Evolutionary conservation across 768 basidiomycete species (phyloP).

Genomic region (Tricholoma sp.): DNA sequence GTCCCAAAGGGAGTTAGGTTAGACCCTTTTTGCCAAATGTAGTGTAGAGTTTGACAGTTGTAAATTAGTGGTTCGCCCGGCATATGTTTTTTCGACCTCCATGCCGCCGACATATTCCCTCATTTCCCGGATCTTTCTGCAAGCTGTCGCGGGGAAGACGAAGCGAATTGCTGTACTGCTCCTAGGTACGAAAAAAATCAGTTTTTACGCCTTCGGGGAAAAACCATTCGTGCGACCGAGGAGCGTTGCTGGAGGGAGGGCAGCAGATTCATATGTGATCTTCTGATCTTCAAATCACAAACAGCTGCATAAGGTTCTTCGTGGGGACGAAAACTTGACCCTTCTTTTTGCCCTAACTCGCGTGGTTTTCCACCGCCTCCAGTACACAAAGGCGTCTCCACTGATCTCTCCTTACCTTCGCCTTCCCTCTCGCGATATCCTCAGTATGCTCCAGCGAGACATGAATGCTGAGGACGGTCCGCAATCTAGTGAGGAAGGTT

Average conservation of each 20-base stretch:
- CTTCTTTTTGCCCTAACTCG: constrained; percentile 37
- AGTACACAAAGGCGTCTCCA: constrained; percentile 13
- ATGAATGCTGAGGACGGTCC: constrained; percentile 59
- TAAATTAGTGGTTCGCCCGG: constrained; percentile 4
- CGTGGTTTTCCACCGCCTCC: constrained; percentile 37
- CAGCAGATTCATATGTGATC: constrained; percentile 22
- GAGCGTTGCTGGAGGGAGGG: constrained; percentile 4
- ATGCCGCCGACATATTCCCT: constrained; percentile 19
- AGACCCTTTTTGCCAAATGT: constrained; percentile 14
- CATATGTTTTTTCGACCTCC: constrained; percentile 13
- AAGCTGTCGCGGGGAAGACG: neutral
- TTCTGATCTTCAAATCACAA: constrained; percentile 32
- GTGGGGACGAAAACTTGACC: constrained; percentile 40
- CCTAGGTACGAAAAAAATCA: neutral
- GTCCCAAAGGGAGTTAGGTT: constrained; percentile 7
- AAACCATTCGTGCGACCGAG: constrained; percentile 4
- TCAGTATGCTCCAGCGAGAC: constrained; percentile 44
- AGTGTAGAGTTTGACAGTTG: constrained; percentile 16
- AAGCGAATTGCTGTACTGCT: neutral
- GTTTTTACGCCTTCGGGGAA: constrained; percentile 1
- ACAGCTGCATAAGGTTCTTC: constrained; percentile 29
- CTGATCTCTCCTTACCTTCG: constrained; percentile 19
- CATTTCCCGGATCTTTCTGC: constrained; percentile 11
- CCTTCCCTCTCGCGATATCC: constrained; percentile 45
- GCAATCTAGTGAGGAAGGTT: constrained; percentile 73